Evolutionary conservation across 257 asterid species (phyloP).

Genomic region (Solanum chiquidenum): DNA sequence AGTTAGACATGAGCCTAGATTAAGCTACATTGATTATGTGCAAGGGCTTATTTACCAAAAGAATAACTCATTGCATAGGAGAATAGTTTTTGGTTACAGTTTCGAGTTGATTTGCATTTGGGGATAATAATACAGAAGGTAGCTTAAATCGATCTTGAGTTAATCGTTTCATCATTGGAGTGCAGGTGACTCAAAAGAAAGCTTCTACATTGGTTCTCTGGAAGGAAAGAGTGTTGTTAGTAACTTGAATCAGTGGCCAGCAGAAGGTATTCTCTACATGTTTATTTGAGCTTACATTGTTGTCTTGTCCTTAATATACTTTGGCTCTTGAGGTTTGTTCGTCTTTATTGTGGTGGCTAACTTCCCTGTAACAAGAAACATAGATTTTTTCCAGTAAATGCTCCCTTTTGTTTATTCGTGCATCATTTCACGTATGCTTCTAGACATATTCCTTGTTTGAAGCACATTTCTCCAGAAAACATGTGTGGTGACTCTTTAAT

Average conservation of each 20-base stretch:
- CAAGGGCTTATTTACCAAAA: not conserved
- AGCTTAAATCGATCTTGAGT: not conserved
- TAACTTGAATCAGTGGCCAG: conserved; percentile 51
- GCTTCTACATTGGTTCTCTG: conserved; percentile 43
- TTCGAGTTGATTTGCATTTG: not conserved
- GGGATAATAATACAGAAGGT: not conserved
- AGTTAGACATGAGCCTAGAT: not conserved
- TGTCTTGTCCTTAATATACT: not conserved
- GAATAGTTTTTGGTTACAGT: not conserved
- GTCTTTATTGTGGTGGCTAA: not conserved
- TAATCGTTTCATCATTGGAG: not conserved
- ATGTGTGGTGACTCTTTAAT: not conserved
- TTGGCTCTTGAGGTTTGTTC: not conserved
- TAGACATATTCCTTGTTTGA: not conserved
- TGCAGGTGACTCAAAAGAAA: conserved; percentile 53
- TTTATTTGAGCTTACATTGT: not conserved
- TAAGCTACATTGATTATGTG: not conserved
- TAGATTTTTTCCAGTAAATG: not conserved
- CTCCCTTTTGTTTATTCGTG: not conserved
- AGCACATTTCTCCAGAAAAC: not conserved
- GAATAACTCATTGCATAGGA: not conserved
- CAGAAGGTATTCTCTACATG: conserved; percentile 22
- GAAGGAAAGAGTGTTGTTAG: conserved; percentile 7
- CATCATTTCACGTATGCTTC: not conserved
- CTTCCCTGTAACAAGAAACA: not conserved